Evolutionary conservation across 179 eudicot species (phyloP).

Genomic region (Silene vulgaris): DNA sequence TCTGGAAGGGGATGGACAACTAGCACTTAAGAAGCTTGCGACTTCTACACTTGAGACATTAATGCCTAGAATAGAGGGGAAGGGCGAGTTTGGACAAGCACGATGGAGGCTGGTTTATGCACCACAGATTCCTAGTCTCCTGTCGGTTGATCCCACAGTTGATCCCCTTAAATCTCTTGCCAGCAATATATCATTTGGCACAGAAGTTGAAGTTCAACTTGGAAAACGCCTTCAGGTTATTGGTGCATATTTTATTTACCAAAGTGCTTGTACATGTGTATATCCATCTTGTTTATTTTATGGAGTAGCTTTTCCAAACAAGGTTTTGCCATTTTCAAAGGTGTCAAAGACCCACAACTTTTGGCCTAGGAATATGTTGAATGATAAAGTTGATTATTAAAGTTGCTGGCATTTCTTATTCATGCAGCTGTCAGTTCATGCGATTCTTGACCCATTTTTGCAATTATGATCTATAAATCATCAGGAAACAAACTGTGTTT

Average conservation of each 20-base stretch:
- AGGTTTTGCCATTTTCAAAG: background rate
- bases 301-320: background rate
- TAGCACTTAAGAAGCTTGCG: conserved; percentile 98
- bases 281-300: background rate
- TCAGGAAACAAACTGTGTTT: background rate
- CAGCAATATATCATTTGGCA: conserved; percentile 92
- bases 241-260: conserved; percentile 18
- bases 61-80: conserved; percentile 98
- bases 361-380: background rate
- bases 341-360: background rate
- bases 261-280: background rate
- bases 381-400: background rate
- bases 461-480: background rate
- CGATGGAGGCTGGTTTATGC: conserved; percentile 99
- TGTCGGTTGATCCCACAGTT: conserved; percentile 85
- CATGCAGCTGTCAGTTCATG: background rate
- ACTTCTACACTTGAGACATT: conserved; percentile 95
- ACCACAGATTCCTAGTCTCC: conserved; percentile 91
- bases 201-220: conserved; percentile 97
- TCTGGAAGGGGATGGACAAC: conserved; percentile 95
- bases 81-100: conserved; percentile 97
- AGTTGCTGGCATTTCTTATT: background rate
- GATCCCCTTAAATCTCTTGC: conserved; percentile 98
- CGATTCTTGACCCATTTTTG: background rate
- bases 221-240: conserved; percentile 95